Evolutionary conservation across 108 stramenopile species (phyloP), one percentile per base, ranked within the genome.

Genomic region (Cyclotella sp.): DNA sequence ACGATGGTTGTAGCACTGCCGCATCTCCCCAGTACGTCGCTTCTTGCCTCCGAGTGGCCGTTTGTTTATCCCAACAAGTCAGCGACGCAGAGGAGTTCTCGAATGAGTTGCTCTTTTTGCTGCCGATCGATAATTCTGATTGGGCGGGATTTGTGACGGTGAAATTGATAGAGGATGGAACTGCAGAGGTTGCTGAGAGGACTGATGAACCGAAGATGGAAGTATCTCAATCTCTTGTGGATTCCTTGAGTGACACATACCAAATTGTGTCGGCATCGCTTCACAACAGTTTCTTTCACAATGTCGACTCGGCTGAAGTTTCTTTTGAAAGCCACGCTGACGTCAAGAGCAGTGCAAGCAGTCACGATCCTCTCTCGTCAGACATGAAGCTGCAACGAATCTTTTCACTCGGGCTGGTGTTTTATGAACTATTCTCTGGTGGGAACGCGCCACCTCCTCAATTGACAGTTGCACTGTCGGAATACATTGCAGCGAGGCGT

Each of bases 371-470:
- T 8, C n/a, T 19, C 1, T 19, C n/a, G 3, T 19, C 16, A 19
- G 49, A 16, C 6, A 51, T 51, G 19, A 51, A 51, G 49, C 16
- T 51, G 49, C 62, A 63, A 40, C 62, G 34, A 18, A 63, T 63
- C 16, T 41, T 39, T 30, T 63, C 18, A 13, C 62, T 63, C 15
- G 62, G 62, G 40, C 62, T 39, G n/a, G 39, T 63, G 18, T 63
- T 63, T 15, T 63, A 63, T 9, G 62, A 63, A 30, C 34, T 63
- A 1, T 63, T 63, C 19, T 63, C 62, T 1, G 62, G 62, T 41
- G 62, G 62, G 40, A 21, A 1, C 5, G 9, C 15, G 18, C 62
- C 40, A 1, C 62, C 62, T n/a, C 18, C 49, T 51, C n/a, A 51
- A 51, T 8, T 51, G 34, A 34, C 34, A 34, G 34, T 34, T 34